These are phyloP conservation scores for Rhytidhysteron rufulum DNA, from an alignment of 2,329 filamentous ascomycete species.

Conservation along the genomic window DNA sequence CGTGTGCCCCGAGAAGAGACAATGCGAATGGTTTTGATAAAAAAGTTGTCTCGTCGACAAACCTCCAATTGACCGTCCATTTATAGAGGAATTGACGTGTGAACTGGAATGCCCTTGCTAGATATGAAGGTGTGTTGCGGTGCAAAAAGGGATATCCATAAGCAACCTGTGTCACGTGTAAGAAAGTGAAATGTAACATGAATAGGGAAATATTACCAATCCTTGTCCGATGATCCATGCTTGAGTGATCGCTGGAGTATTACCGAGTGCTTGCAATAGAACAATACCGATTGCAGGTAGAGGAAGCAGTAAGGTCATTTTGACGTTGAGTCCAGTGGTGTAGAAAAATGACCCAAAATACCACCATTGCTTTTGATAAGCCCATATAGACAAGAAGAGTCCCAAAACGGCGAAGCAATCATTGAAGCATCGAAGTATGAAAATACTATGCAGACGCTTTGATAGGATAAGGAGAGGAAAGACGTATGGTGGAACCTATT, in stretches of 20 bases:
- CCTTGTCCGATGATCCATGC: slow-evolving; percentile 70
- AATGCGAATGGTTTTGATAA: slow-evolving; percentile 67
- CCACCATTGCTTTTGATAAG: slow-evolving; percentile 73
- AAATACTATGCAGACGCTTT: slow-evolving; percentile 91
- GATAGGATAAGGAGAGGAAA: slow-evolving; percentile 82
- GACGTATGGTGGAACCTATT: slow-evolving; percentile 76
- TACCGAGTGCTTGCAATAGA: slow-evolving; percentile 69
- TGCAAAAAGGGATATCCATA: slow-evolving; percentile 66
- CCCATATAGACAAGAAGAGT: slow-evolving; percentile 76
- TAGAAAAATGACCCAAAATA: slow-evolving; percentile 68
- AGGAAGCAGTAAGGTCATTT: slow-evolving; percentile 85
- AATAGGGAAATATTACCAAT: slow-evolving; percentile 60
- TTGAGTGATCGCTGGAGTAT: slow-evolving; percentile 62
- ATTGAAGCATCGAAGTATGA: slow-evolving; percentile 89
- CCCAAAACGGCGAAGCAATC: slow-evolving; percentile 85
- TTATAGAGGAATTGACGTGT: slow-evolving; percentile 89
- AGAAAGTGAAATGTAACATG: slow-evolving; percentile 6
- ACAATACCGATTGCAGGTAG: slow-evolving; percentile 77
- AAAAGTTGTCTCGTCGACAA: slow-evolving; percentile 80
- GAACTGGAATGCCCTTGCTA: slow-evolving; percentile 83
- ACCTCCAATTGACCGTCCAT: slow-evolving; percentile 99
- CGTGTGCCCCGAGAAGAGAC: slow-evolving; percentile 63
- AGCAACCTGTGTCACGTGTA: slow-evolving; percentile 40
- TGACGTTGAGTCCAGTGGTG: slow-evolving; percentile 79
- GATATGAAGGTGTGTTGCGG: slow-evolving; percentile 65